Evolutionary conservation across 768 basidiomycete genomes (phyloP).

Genomic region (Hypholoma fasciculare): DNA sequence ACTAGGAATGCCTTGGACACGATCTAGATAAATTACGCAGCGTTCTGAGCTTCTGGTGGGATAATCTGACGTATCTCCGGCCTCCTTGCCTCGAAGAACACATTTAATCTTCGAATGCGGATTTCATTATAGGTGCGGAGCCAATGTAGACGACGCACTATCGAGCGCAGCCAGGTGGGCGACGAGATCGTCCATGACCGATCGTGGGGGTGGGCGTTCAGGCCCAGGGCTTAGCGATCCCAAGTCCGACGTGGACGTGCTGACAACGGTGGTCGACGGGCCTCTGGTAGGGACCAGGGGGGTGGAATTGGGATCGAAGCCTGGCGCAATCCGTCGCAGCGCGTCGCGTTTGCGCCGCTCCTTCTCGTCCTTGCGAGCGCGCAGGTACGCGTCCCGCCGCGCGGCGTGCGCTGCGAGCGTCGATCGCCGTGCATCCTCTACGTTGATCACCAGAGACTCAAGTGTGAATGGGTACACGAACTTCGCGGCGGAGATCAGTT

Average conservation of each 20-base stretch:
- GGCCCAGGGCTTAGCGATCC: background rate
- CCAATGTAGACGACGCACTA: slow-evolving; percentile 7
- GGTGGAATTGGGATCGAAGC: slow-evolving; percentile 68
- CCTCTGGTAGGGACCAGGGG: slow-evolving; percentile 55
- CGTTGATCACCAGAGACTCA: slow-evolving; percentile 78
- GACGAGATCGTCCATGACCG: slow-evolving; percentile 84
- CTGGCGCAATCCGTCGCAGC: slow-evolving; percentile 77
- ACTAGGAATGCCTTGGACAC: too few species aligned
- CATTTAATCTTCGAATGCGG: background rate
- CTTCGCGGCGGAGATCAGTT: slow-evolving; percentile 37
- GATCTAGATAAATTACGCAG: too few species aligned
- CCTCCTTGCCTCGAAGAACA: too few species aligned
- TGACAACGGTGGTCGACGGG: slow-evolving; percentile 1
- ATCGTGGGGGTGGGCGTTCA: slow-evolving; percentile 27
- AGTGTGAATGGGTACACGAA: slow-evolving; percentile 97
- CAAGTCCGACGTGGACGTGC: background rate
- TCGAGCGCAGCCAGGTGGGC: slow-evolving; percentile 76
- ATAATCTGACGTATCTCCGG: too few species aligned
- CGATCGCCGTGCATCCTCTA: slow-evolving; percentile 71
- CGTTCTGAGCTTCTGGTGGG: too few species aligned
- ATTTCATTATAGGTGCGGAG: background rate
- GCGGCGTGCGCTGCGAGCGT: slow-evolving; percentile 66
- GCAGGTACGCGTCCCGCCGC: slow-evolving; percentile 71
- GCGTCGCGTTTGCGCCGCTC: slow-evolving; percentile 65
- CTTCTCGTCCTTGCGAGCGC: slow-evolving; percentile 75